Evolutionary conservation across 2,329 filamentous ascomycete species (phyloP), one percentile per base, ranked within the genome.

Genomic region (Corynespora cassiicola): DNA sequence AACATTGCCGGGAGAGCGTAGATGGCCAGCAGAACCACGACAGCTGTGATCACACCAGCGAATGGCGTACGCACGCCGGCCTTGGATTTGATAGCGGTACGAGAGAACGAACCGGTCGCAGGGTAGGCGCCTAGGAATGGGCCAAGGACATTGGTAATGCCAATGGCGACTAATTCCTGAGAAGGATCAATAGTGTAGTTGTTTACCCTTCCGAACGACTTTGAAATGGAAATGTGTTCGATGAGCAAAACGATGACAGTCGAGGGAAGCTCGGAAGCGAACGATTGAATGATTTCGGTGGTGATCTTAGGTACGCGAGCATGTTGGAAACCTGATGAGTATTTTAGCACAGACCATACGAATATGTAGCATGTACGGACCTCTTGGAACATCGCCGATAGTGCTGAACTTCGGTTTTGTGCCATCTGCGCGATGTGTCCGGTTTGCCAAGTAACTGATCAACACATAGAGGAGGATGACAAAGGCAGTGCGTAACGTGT

Each of bases 131-230:
- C 94, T 3, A 97, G 52, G 73, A 97, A 96, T 2, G 94, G 90
- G 0, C 89, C 91, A 7, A 97, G 77, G 28, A 97, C 76, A 64
- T 97, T 97, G 18, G 86, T 87, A 17, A 96, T 82, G 44, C 92
- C 92, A 48, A 97, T 96, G 16, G 90, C 92, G 28, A 99, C 88
- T 71, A 99, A 81, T 67, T 99, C 92, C 66, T 99, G 92, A 0
- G 92, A 96, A 0, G 92, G 91, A 56, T 96, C 86, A 63, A 99
- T 96, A n/a, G 84, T 86, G 70, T 99, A 99, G 73, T 96, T 95
- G 75, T 96, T 96, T 55, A 96, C 82, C 46, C 92, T 82, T 8
- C 94, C 92, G 55, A 99, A 97, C 0, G 91, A 96, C 68, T 97
- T 99, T 15, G 91, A 90, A 50, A 97, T 97, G 28, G 92, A 90